phyloP scores from a whole-genome alignment of 2,329 filamentous ascomycete species.

The Exserohilum turcica region DNA sequence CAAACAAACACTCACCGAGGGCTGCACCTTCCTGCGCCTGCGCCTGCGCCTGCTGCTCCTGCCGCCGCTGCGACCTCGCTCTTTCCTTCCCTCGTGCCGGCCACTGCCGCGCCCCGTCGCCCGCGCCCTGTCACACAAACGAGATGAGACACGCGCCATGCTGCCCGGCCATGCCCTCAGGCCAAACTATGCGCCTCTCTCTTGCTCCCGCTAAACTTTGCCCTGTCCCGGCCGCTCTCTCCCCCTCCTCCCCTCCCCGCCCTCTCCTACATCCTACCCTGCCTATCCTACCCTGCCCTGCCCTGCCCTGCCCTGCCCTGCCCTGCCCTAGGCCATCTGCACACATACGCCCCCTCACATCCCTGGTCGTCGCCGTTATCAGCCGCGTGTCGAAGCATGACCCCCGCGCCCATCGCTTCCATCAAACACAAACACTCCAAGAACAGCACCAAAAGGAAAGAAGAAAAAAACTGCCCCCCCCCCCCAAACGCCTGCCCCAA shows the following conservation, averaged over 20 bases:
- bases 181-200: constrained; percentile 6
- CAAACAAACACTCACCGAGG: no score
- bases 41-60: no score
- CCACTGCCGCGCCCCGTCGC: neutral
- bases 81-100: constrained; percentile 9
- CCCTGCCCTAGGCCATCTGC: neutral
- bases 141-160: neutral
- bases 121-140: neutral
- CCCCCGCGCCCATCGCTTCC: constrained; percentile 15
- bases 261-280: constrained; percentile 2
- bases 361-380: constrained; percentile 20
- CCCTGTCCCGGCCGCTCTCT: neutral
- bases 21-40: no score
- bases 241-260: neutral
- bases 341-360: no score
- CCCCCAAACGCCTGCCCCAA: no score
- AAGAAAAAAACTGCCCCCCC: no score
- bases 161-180: neutral
- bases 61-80: no score
- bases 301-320: constrained; percentile 10
- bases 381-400: constrained; percentile 18
- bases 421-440: no score
- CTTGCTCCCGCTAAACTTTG: constrained; percentile 6
- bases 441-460: no score
- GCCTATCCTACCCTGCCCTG: constrained; percentile 1